Base-by-base conservation (phyloP, 2,329 filamentous ascomycete species). In the Xylariaceae sp. region DNA sequence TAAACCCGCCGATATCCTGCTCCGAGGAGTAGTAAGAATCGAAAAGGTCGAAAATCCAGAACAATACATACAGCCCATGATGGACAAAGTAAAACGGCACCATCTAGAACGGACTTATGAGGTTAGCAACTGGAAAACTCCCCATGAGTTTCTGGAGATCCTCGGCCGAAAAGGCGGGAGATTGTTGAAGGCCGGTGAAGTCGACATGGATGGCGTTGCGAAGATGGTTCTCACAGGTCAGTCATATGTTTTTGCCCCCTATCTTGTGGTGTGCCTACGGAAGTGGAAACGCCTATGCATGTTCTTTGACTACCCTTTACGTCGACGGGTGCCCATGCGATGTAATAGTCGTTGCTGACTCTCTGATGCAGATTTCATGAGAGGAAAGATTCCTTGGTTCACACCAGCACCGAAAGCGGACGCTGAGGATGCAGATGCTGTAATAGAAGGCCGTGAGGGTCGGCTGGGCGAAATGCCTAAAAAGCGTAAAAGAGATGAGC, bases 21-120 rank as follows among this genome's bases (percentile, higher is more conserved):
- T 99, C 9, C 84, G 92, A 60, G 94, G 94, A 61, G 92, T 96
- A 7, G 91, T 96, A 10, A 83, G 94, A 62, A 89, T 97, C 2
- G 94, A 99, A 71, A 96, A 96, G 67, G 92, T 99, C 0, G 88
- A 96, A 62, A 88, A 97, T 66, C 94, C 94, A 0, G 92, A 95
- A 66, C 94, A 99, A 65, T 99, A 99, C 68, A 94, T 99, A 41
- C 83, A 87, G 0, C 89, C 88, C 13, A 83, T 97, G 2, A 75
- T 99, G 50, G 79, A 76, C 46, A 87, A 86, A 55, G 92, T 94
- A 37, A 92, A 96, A 72, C 81, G 82, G 34, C 87, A 88, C 56
- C 92, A 99, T 68, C 81, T 99, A 65, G 90, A 96, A 68, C 84
- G 92, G 61, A 97, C 94, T 1, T 99, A 99, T 63, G 89, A 94